phyloP scores from a whole-genome alignment of 208 protist species.

The Crithidia bombi region DNA sequence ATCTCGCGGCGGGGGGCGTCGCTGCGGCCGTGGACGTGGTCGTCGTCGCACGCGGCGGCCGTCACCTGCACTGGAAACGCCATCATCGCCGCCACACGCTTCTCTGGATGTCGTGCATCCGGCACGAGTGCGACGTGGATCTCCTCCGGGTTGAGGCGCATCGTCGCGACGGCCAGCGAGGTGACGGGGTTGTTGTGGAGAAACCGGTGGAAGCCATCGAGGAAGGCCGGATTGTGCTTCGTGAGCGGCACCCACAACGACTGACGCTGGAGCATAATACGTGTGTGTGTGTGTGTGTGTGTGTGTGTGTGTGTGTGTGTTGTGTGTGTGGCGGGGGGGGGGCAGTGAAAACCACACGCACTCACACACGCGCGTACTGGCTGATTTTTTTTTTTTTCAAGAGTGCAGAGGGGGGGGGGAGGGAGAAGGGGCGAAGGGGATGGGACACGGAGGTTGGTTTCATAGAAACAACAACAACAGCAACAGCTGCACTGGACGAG shows the following conservation, averaged over 20 bases:
- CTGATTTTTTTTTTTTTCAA: no score
- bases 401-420: no score
- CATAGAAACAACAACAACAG: no score
- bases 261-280: constrained; percentile 57
- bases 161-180: constrained; percentile 8
- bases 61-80: constrained; percentile 59
- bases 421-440: no score
- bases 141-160: constrained; percentile 43
- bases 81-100: constrained; percentile 41
- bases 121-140: constrained; percentile 48
- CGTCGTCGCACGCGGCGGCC: constrained; percentile 43
- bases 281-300: not conserved
- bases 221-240: constrained; percentile 58
- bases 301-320: no score
- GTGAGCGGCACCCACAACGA: constrained; percentile 64
- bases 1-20: constrained; percentile 20
- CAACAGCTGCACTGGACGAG: no score
- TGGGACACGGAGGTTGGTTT: no score
- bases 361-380: no score
- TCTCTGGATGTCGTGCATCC: constrained; percentile 20
- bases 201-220: constrained; percentile 36
- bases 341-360: no score
- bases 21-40: not conserved
- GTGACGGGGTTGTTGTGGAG: constrained; percentile 50
- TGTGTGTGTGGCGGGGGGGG: no score